These are phyloP conservation scores for Podospora conica DNA, from an alignment of 495 filamentous ascomycete species.

Conservation along the genomic window DNA sequence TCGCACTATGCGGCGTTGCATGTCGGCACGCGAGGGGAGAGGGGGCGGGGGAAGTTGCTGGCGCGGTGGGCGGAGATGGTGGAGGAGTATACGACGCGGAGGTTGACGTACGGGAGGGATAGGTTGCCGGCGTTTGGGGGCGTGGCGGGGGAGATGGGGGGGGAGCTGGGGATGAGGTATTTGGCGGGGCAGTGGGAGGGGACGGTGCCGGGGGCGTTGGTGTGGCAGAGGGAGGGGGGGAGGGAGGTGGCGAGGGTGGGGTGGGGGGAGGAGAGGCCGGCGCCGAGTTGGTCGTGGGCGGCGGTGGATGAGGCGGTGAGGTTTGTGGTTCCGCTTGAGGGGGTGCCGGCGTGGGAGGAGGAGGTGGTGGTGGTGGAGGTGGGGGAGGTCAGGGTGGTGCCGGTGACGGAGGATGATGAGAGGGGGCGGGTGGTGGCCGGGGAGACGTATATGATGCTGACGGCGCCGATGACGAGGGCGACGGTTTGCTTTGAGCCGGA, in stretches of 20 bases:
- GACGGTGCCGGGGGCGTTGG: slow-evolving; percentile 14
- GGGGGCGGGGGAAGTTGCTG: slow-evolving; percentile 1
- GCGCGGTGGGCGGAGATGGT: slow-evolving; percentile 22
- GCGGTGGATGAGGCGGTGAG: slow-evolving; percentile 8
- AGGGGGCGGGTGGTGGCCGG: background rate
- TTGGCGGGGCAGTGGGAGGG: slow-evolving; percentile 24
- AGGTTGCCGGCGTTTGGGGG: slow-evolving; percentile 22
- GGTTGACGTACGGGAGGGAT: slow-evolving; percentile 17
- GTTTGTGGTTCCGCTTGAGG: background rate
- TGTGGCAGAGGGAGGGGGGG: slow-evolving; percentile 6
- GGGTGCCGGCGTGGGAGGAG: background rate
- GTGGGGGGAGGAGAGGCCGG: background rate
- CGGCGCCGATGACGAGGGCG: background rate
- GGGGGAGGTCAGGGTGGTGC: background rate
- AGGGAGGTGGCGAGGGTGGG: background rate
- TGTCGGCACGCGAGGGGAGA: background rate
- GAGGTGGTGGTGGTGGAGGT: background rate
- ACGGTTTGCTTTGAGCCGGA: slow-evolving; percentile 4
- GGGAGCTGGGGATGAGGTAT: slow-evolving; percentile 14
- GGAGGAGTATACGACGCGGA: slow-evolving; percentile 20
- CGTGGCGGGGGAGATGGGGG: slow-evolving; percentile 18
- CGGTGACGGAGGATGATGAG: background rate
- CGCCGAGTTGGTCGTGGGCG: slow-evolving; percentile 15
- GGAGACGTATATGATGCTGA: slow-evolving; percentile 9
- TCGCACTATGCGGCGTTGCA: slow-evolving; percentile 5